Evolutionary conservation across 257 asterid species (phyloP), one percentile per base, ranked within the genome.

Genomic region (Echites panduratus): DNA sequence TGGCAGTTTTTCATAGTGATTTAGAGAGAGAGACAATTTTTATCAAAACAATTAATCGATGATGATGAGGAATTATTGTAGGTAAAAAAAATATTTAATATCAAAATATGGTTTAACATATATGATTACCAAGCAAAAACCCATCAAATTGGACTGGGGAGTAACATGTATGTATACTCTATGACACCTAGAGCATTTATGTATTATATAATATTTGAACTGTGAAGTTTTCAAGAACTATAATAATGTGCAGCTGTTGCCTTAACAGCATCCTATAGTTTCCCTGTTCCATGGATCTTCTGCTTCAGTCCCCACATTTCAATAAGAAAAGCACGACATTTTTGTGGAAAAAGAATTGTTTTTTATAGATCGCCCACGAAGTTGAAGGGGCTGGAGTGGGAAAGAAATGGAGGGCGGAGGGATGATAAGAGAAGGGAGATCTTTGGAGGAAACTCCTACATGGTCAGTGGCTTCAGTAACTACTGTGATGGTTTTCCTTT

Each of bases 401-500:
- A 32, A 32, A 17, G 41, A 73, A 70, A 88, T 92, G 98, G 87
- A 47, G 79, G 87, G 71, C 63, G 86, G 32, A 77, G 89, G 74
- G 70, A 61, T 76, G 70, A 24, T 83, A 14, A 87, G 91, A 75
- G 90, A 83, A 84, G 95, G 97, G 76, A 93, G 97, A 82, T 90
- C 96, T 68, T 82, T 92, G 77, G 92, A 85, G 83, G 97, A 70
- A 48, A 92, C 98, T 44, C 98, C 98, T 71, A 90, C 98, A 44
- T 92, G 98, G 97, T 85, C 97, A n/a, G 98, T 92, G 73, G 98
- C 98, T 68, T 77, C 96, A 24, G 97, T 92, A 70, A 90, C 89
- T 24, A 90, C 98, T 32, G 90, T 89, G 53, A 84, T 92, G 98
- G 98, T 92, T 72, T 92, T 92, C 65, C 85, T 90, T 45, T 90